These are phyloP conservation scores for Chaetothyriales sp. DNA, from an alignment of 2,329 filamentous ascomycete genomes.

Conservation along the genomic window DNA sequence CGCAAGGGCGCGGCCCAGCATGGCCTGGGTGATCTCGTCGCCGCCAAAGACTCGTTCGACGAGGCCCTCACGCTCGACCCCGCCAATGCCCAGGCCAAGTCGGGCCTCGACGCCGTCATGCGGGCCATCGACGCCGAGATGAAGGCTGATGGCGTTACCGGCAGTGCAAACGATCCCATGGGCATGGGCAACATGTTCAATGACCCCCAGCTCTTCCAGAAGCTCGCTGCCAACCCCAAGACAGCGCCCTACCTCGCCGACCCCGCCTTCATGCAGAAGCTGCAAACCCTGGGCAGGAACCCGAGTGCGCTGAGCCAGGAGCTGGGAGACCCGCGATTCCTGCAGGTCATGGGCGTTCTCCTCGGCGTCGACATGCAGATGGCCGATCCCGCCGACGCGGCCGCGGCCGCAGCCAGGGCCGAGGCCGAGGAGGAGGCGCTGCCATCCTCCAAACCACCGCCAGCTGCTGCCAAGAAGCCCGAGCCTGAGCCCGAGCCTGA, in stretches of 20 bases:
- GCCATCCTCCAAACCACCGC: conserved; percentile 32
- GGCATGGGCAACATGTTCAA: conserved; percentile 89
- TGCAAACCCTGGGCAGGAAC: conserved; percentile 68
- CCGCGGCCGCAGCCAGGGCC: conserved; percentile 29
- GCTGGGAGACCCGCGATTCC: conserved; percentile 79
- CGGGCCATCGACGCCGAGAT: conserved; percentile 74
- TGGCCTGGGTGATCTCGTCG: conserved; percentile 71
- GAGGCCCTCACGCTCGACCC: conserved; percentile 88
- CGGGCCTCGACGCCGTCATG: conserved; percentile 69
- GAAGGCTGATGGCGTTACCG: conserved; percentile 43
- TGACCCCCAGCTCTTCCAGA: conserved; percentile 77
- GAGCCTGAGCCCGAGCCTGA: conserved; percentile 47
- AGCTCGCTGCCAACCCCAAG: conserved; percentile 90
- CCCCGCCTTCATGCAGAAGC: conserved; percentile 75
- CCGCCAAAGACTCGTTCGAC: conserved; percentile 79
- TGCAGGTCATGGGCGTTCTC: conserved; percentile 85
- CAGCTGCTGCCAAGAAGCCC: conserved; percentile 39
- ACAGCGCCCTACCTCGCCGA: conserved; percentile 71
- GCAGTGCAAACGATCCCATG: conserved; percentile 51
- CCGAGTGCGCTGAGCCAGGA: conserved; percentile 62
- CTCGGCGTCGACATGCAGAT: conserved; percentile 88
- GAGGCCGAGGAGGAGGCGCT: conserved; percentile 60
- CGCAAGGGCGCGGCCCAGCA: conserved; percentile 86
- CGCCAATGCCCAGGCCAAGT: conserved; percentile 83
- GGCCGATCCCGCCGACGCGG: conserved; percentile 31